Evolutionary conservation across 768 basidiomycete species (phyloP), one percentile per base, ranked within the genome.

Genomic region (Lentinula aciculospora): DNA sequence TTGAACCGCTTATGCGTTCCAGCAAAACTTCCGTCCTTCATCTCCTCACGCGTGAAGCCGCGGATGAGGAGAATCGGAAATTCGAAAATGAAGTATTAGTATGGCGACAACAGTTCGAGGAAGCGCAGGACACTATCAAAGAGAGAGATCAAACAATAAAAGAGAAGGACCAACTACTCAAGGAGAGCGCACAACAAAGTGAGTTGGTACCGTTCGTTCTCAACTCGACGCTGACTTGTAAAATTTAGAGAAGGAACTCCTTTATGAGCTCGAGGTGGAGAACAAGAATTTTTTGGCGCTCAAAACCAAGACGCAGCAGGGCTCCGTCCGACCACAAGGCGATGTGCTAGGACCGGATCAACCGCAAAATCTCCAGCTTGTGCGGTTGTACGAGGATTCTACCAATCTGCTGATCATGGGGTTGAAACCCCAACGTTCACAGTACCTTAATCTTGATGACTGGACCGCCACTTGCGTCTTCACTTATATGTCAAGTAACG

Each of bases 311-410:
- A 44, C 42, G 8, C 67, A 68, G 4, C 75, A 79, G 29, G 65
- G 69, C 17, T 69, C 76, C 21, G 70, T 71, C 21, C 51, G 73
- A 50, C 61, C 71, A 51, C 73, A 76, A 13, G 42, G 66, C 19
- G 63, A 60, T 27, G 64, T 74, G 1, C 62, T 75, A 17, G 71
- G 74, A 21, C 56, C 69, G 45, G 77, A 82, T 23, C 83, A 86
- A 61, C 81, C 82, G 4, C 85, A 85, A 66, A 79, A 82, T 62
- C 71, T 74, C 3, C 74, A 79, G 64, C 78, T 86, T 42, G 78
- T 93, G 63, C 77, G 76, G 51, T 81, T 95, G 60, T 96, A 96
- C 67, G 92, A 94, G 68, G 92, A 94, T 64, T 70, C 92, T 61
- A 92, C 91, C 1, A 91, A 93, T 63, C 72, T 95, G 23, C 76